Evolutionary conservation across 2,329 filamentous ascomycete species (phyloP).

Genomic region (Lanzia echinophila): DNA sequence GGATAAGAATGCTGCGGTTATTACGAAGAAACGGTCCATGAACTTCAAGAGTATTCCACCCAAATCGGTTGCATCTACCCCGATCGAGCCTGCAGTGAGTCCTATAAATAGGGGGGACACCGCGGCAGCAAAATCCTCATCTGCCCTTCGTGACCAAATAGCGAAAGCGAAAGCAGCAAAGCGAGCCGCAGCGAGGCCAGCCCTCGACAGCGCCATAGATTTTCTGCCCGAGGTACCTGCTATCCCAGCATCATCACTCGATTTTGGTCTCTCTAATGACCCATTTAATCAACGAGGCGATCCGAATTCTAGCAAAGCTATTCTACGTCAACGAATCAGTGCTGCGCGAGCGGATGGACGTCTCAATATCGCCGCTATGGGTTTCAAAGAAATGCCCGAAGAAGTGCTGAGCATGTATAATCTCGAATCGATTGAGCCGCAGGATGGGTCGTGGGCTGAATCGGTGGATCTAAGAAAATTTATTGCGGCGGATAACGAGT

Average conservation of each 20-base stretch:
- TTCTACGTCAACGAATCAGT: conserved; percentile 66
- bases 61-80: conserved; percentile 18
- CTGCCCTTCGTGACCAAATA: conserved; percentile 80
- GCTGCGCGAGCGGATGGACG: conserved; percentile 70
- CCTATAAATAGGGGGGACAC: conserved; percentile 32
- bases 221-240: conserved; percentile 33
- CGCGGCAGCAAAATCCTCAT: conserved; percentile 62
- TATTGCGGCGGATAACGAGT: conserved; percentile 82
- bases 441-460: conserved; percentile 76
- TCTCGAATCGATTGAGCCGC: conserved; percentile 56
- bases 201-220: conserved; percentile 12
- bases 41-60: conserved; percentile 22
- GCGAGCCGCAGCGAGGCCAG: conserved; percentile 41
- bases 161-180: conserved; percentile 85
- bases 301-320: conserved; percentile 53
- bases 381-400: conserved; percentile 68
- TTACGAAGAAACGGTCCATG: conserved; percentile 20
- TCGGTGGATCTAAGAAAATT: conserved; percentile 80
- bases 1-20: conserved; percentile 9
- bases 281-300: conserved; percentile 63
- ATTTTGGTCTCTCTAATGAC: conserved; percentile 54
- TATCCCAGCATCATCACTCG: conserved; percentile 46
- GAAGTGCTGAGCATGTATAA: conserved; percentile 92
- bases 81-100: conserved; percentile 14
- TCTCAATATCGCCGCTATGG: conserved; percentile 82